Base-by-base conservation (phyloP, 805 yeast species). In the Brettanomyces custersianus region DNA sequence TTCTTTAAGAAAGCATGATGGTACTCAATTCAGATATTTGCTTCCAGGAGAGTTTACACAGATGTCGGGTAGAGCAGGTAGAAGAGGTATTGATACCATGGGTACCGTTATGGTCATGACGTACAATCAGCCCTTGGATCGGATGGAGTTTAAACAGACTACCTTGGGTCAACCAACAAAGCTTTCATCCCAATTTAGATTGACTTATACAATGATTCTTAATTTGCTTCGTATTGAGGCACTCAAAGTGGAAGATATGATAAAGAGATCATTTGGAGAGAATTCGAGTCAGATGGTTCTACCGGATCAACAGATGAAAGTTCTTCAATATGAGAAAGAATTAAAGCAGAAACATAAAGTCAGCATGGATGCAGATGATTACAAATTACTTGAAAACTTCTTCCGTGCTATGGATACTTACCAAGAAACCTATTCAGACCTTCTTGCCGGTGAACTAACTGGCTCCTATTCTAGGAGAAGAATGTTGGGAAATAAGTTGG, bases 1-100 rank as follows among this genome's bases (percentile, higher is more conserved):
- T 42, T 85, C 81, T 32, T 63, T 81, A 34, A 65, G 90, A 45
- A 92, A 92, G 52, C 95, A 90, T 55, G 98, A 92, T 54, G 97
- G 97, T 31, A 70, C 77, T 21, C 72, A 73, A 0, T 77, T 85
- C 59, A 71, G 98, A 58, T 74, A 80, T 51, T 66, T 92, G 41
- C 68, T 80, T 8, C 96, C 98, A 0, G 98, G 98, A 37, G 98
- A 92, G 56, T 92, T 90, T 55, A 92, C 97, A 0, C 98, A 90
- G 60, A 92, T 92, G 98, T 88, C 96, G 0, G 98, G 98, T 31
- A 74, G 98, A 59, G 98, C 98, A 0, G 98, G 98, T 41, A 77
- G 98, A 62, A 77, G 98, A 66, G 98, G 98, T 24, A 63, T 92
- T 44, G 98, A 92, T 63, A 63, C 77, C 16, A 85, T 83, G 0